Base-by-base conservation (phyloP, 2,329 filamentous ascomycete genomes). In the Hymenoscyphus fraxineus region DNA sequence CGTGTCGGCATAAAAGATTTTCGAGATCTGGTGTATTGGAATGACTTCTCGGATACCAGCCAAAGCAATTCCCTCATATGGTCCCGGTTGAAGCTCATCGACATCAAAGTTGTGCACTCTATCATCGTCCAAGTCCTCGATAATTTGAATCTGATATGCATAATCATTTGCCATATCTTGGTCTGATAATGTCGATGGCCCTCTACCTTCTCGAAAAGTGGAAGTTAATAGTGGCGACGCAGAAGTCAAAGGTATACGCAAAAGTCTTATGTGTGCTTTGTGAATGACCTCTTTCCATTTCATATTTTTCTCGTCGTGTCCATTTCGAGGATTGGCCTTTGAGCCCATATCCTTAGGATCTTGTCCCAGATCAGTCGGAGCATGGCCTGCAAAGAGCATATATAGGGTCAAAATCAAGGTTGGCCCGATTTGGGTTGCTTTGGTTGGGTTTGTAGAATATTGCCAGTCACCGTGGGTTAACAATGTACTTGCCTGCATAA, bases 251-350 rank as follows among this genome's bases (percentile, higher is more conserved):
- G 74, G 73, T 44, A 72, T 65, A 41, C 75, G 68, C 65, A 76
- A 64, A 22, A 99, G 81, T 64, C 93, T 92, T 13, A 97, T 87
- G 47, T 88, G 86, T 19, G 93, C 91, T 76, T 98, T 99, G 79
- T 98, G 93, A 66, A 97, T 88, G 51, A 96, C 93, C 75, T 99
- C 94, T 75, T 98, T 95, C 95, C 95, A 98, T 0, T 93, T 90
- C 0, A 92, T 72, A 5, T 58, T 56, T 73, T 71, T 61, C 71
- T 70, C 47, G 67, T 62, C 44, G 61, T 68, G 9, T 72, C 69
- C 54, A 22, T 32, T 57, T 16, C 38, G 3, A 5, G 44, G 2
- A 22, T 40, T 16, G 10, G 38, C 27, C 9, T 57, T 22, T 27
- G 15, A 15, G 13, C 19, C 19, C 12, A 41, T 39, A 15, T 47